Evolutionary conservation across 1,284 basidiomycete genomes (phyloP), one percentile per base, ranked within the genome.

Genomic region (Malassezia japonica): DNA sequence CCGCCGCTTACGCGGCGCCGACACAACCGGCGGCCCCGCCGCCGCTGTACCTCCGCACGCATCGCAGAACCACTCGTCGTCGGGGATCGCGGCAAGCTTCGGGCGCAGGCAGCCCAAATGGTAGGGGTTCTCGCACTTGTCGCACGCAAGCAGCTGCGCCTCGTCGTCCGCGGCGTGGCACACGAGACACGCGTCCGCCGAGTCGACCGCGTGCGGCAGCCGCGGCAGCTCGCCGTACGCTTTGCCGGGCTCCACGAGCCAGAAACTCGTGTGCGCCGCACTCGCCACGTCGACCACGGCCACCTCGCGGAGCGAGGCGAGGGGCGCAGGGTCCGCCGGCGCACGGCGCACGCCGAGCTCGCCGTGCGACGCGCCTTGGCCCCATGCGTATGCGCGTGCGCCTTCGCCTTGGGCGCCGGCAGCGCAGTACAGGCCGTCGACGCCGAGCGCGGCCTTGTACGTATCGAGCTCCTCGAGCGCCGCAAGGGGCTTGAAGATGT

Each of bases 381-480:
- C 88, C 76, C 85, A 92, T 10, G 6, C 81, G 82, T 36, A 91
- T 82, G 8, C 45, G 4, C 50, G 42, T 0, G 61, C 81, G 27
- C 76, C 75, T 33, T 85, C 82, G 1, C 81, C 36, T 4, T 20
- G 34, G 20, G n/a, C 20, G 8, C 31, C 79, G 0, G 83, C 81
- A 15, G 85, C 78, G 16, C 83, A 79, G 77, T 87, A 91, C 64
- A 91, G 85, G 0, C 88, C 90, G n/a, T 89, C 86, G 15, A 88
- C 88, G 20, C 91, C 91, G 37, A 83, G 83, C 10, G 80, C 77
- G 0, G 81, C 82, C 13, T 79, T 77, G 29, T 35, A 50, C 16
- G 66, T 55, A 23, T 67, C 64, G 50, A 60, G 51, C 6, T 67
- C 70, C 59, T 65, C 65, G 40, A 72, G 46, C 20, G 67, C 65